Evolutionary conservation across 139 green algal genomes (phyloP).

Genomic region (Auxenochlorella protothecoides): DNA sequence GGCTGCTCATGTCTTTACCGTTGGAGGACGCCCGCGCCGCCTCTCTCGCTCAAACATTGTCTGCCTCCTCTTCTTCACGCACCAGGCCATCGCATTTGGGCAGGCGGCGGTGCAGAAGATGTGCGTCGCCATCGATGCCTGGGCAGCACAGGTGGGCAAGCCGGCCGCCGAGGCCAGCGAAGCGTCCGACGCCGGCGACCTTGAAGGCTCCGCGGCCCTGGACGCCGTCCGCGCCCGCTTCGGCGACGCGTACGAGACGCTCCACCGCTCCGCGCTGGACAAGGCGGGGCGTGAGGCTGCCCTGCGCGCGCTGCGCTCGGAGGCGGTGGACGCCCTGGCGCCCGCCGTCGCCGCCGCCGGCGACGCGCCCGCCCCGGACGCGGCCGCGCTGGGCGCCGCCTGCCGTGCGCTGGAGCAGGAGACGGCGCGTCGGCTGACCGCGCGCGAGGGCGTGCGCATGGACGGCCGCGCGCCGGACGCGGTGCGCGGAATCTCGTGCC

Average conservation of each 20-base stretch:
- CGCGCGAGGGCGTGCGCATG: conserved; percentile 49
- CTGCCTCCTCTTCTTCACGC: neutral
- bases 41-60: neutral
- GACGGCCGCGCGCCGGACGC: conserved; percentile 68
- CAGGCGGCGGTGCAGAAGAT: conserved; percentile 47
- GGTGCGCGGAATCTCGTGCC: conserved; percentile 71
- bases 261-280: conserved; percentile 22
- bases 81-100: conserved; percentile 44
- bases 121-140: conserved; percentile 57
- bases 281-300: conserved; percentile 21
- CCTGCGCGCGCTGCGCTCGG: conserved; percentile 16
- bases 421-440: conserved; percentile 50
- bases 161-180: conserved; percentile 9
- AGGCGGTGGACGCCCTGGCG: neutral
- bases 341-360: neutral
- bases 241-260: too few relatives aligned
- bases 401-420: conserved; percentile 30
- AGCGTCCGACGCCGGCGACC: too few relatives aligned
- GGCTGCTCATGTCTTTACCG: neutral
- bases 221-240: too few relatives aligned
- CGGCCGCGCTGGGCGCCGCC: neutral
- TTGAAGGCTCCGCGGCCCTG: too few relatives aligned
- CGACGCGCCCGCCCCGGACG: neutral
- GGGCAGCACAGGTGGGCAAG: conserved; percentile 66
- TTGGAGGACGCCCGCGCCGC: neutral